Base-by-base conservation (phyloP, 1,284 basidiomycete genomes). In the Microstroma glucosiphilum region DNA sequence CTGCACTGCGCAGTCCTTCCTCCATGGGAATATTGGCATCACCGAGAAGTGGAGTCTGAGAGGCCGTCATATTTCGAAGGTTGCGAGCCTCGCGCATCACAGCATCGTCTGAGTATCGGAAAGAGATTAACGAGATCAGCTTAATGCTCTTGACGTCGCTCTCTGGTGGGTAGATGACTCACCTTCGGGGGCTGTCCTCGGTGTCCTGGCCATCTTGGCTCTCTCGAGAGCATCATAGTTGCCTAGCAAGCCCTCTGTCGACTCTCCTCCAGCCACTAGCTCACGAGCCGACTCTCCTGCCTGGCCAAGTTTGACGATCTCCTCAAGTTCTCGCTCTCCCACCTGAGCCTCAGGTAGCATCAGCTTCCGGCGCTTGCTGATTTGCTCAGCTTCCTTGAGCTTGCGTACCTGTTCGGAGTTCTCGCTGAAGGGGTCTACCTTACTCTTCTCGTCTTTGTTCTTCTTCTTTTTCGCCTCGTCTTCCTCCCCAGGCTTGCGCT, bases 281-380 rank as follows among this genome's bases (percentile, higher is more conserved):
- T 88, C 86, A 73, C 91, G 88, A 9, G 92, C 89, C 64, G 86
- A 88, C 81, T 96, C 91, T 6, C 92, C 89, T 0, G 90, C 89
- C 78, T 91, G 88, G 0, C 94, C 96, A 71, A 98, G 93, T 83
- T 98, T 99, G 73, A 96, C 94, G 72, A 98, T 97, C 72, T 97
- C 92, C 81, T 98, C 96, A 58, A 99, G 81, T 81, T 99, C 94
- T 7, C 84, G 82, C 80, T 99, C 92, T n/a, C 90, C 90, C 2
- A 99, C 96, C 77, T 98, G 94, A 1, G 94, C 91, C 21, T 84
- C 83, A 0, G 96, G 96, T 12, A 98, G 83, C 63, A 87, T 86
- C 56, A 99, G 83, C 79, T 90, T 91, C 70, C 91, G 82, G 65
- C 96, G 83, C 72, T 92, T 86, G 26, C 91, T 89, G 63, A 98